Conservation (phyloP, 768 basidiomycete species). For the Termitomyces sp. region DNA sequence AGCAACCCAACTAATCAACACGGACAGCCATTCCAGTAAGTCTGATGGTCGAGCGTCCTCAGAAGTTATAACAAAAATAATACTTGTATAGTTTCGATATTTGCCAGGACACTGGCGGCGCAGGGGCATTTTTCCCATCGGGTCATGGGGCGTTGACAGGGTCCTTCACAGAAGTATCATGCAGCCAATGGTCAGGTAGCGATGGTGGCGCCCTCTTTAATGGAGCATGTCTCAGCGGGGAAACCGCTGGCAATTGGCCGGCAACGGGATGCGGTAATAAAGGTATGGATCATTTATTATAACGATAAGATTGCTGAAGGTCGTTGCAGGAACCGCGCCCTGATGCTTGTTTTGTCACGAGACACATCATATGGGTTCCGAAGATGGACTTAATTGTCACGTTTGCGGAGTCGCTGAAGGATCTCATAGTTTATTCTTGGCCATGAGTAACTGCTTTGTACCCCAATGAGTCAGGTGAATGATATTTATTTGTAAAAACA, state of each 20-base stretch:
- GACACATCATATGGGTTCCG: not conserved
- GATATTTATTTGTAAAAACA: not conserved
- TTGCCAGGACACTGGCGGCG: slow-evolving; percentile 52
- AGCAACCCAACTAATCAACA: slow-evolving; percentile 37
- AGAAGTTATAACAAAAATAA: not conserved
- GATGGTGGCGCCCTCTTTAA: slow-evolving; percentile 40
- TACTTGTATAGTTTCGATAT: slow-evolving; percentile 46
- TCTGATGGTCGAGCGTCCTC: not conserved
- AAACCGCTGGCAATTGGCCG: slow-evolving; percentile 48
- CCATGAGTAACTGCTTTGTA: slow-evolving; percentile 26
- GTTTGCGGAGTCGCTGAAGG: slow-evolving; percentile 24
- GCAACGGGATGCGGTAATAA: slow-evolving; percentile 47
- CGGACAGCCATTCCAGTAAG: slow-evolving; percentile 46
- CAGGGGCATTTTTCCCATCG: slow-evolving; percentile 49
- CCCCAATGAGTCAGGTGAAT: not conserved
- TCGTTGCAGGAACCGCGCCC: slow-evolving; percentile 14
- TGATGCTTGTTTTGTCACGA: slow-evolving; percentile 2
- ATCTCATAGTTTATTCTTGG: slow-evolving; percentile 32
- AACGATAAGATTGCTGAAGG: not conserved
- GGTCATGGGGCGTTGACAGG: slow-evolving; percentile 52
- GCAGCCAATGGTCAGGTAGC: slow-evolving; percentile 53
- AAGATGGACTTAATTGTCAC: slow-evolving; percentile 2
- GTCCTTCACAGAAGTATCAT: slow-evolving; percentile 49
- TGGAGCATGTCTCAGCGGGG: slow-evolving; percentile 48
- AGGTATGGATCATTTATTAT: slow-evolving; percentile 25